Evolutionary conservation across 2,329 filamentous ascomycete species (phyloP).

Genomic region (Chrysoporthe puriensis): DNA sequence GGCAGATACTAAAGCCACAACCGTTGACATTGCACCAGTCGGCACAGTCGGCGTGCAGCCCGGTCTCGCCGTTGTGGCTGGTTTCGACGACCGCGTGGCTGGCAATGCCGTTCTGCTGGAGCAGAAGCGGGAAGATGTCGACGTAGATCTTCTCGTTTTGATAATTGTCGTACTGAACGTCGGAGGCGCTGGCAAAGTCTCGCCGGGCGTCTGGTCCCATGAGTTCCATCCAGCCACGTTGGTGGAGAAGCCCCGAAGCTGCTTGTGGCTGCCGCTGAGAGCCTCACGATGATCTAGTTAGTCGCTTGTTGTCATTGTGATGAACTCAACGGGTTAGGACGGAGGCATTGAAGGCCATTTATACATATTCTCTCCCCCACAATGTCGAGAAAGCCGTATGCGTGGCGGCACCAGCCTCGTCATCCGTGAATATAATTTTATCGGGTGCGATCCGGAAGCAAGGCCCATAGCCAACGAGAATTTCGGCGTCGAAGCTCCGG

Average conservation of each 20-base stretch:
- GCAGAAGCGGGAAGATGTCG: slow-evolving; percentile 42
- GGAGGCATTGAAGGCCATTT: background rate
- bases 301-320: no score
- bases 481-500: slow-evolving; percentile 9
- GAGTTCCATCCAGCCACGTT: slow-evolving; percentile 47
- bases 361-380: background rate
- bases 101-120: slow-evolving; percentile 45
- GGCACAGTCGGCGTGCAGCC: slow-evolving; percentile 49
- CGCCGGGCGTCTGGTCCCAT: slow-evolving; percentile 43
- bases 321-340: no score
- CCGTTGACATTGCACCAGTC: slow-evolving; percentile 58
- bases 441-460: background rate
- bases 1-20: slow-evolving; percentile 63
- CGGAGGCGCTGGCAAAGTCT: slow-evolving; percentile 46
- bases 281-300: no score
- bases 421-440: background rate
- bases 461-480: background rate
- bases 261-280: slow-evolving; percentile 39
- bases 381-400: background rate
- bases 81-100: slow-evolving; percentile 49
- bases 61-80: slow-evolving; percentile 45
- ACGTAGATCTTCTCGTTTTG: slow-evolving; percentile 50
- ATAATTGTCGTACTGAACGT: slow-evolving; percentile 46
- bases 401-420: background rate
- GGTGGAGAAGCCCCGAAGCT: slow-evolving; percentile 44